A percentile compares a stretch with the other conserved stretches of the same genome.
Conservation (phyloP, 371 early-diverging fungal genomes). For the Mortierella sp. region DNA sequence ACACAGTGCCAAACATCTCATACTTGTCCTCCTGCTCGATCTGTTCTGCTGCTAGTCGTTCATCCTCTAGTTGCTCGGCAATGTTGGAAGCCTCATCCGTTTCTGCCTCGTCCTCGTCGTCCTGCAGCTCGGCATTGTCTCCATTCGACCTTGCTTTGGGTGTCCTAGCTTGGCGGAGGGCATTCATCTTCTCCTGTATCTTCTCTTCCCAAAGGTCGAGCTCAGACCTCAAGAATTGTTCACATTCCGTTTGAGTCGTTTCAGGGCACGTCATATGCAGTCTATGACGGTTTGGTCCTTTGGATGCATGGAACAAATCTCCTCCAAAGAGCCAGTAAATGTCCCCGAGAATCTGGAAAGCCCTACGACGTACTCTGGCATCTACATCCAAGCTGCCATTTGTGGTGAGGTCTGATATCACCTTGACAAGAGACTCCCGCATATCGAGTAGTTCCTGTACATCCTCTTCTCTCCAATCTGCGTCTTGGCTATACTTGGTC, state of each 20-base stretch:
- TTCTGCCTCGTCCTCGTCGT: constrained; percentile 10
- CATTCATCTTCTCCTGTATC: constrained; percentile 23
- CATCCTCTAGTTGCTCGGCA: too few species aligned
- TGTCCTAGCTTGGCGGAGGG: constrained; percentile 19
- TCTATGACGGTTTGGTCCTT: constrained; percentile 37
- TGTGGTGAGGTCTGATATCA: constrained; percentile 52
- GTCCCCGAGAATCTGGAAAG: constrained; percentile 63
- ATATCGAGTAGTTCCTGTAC: constrained; percentile 41
- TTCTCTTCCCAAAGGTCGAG: constrained; percentile 46
- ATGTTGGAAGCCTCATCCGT: too few species aligned
- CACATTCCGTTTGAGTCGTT: constrained; percentile 55
- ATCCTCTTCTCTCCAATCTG: constrained; percentile 43
- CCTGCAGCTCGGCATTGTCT: constrained; percentile 2
- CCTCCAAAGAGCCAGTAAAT: constrained; percentile 68
- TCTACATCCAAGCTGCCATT: constrained; percentile 35
- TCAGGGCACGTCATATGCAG: constrained; percentile 55
- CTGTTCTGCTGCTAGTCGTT: constrained; percentile 36
- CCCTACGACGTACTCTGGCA: constrained; percentile 41
- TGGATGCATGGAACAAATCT: constrained; percentile 57
- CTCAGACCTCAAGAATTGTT: constrained; percentile 52
- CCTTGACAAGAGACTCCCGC: constrained; percentile 56
- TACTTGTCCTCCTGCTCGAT: constrained; percentile 49
- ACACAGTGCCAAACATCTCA: constrained; percentile 53
- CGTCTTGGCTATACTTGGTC: constrained; percentile 54
- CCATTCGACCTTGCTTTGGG: constrained; percentile 5